These are phyloP conservation scores for Solanum medicagineum DNA, from an alignment of 257 asterid genomes.

Conservation along the genomic window DNA sequence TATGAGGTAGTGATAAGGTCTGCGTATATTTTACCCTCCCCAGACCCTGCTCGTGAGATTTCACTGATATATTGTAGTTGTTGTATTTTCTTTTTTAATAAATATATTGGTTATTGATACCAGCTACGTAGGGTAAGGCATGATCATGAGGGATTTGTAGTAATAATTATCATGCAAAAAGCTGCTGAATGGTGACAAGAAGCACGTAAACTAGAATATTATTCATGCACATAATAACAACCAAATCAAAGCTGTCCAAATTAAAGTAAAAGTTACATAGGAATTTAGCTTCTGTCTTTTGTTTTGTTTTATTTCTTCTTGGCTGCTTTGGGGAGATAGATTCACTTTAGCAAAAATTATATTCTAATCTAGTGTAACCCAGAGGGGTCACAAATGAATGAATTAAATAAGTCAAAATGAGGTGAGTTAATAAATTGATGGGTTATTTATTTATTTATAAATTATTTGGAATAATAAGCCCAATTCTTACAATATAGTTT, in stretches of 20 bases:
- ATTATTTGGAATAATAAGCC: not conserved
- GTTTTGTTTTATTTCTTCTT: not conserved
- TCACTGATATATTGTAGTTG: too few relatives aligned
- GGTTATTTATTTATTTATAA: not conserved
- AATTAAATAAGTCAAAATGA: fast-evolving
- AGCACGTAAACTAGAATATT: not conserved
- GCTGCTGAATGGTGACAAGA: not conserved
- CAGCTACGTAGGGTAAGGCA: not conserved
- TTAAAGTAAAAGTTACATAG: not conserved
- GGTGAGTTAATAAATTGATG: not conserved
- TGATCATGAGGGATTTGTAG: not conserved
- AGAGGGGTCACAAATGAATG: too few relatives aligned
- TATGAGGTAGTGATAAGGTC: too few relatives aligned
- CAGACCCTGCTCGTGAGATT: too few relatives aligned
- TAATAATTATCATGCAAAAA: slow-evolving; percentile 6
- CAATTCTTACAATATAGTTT: not conserved
- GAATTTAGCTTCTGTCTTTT: not conserved
- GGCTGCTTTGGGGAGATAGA: not conserved
- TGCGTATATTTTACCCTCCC: too few relatives aligned
- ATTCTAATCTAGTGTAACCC: not conserved
- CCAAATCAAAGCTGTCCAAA: not conserved
- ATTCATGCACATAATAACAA: slow-evolving; percentile 1
- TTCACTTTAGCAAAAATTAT: not conserved
- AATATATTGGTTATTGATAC: not conserved
- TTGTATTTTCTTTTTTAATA: not conserved